Percentiles rank a stretch among this genome's conserved stretches.
These are phyloP conservation scores for Ophiostoma piceae DNA, from an alignment of 2,329 filamentous ascomycete genomes.

Conservation along the genomic window DNA sequence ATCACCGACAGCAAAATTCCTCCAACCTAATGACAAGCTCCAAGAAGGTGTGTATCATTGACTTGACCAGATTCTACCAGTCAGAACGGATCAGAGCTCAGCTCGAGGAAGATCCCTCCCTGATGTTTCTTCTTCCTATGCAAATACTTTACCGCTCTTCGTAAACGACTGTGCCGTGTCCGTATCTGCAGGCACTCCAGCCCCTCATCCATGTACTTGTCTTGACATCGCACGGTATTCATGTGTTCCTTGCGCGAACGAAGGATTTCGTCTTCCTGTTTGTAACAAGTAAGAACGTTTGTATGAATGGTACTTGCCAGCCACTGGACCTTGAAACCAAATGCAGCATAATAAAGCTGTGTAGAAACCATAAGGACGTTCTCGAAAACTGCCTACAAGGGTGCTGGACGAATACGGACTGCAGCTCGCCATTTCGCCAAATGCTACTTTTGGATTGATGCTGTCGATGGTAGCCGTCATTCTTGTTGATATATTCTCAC, in stretches of 20 bases:
- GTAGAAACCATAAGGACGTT: not conserved
- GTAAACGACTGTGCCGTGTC: not conserved
- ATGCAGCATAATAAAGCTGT: not conserved
- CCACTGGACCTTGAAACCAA: no score
- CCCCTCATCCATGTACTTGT: not conserved
- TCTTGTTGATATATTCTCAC: not conserved
- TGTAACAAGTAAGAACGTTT: not conserved
- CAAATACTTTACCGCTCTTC: constrained; percentile 5
- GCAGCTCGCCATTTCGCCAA: not conserved
- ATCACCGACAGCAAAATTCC: no score
- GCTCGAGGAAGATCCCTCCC: not conserved
- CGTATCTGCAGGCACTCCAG: not conserved
- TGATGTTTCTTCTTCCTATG: not conserved
- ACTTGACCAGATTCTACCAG: no score
- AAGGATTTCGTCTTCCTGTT: not conserved
- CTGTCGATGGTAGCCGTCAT: not conserved
- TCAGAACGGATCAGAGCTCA: not conserved
- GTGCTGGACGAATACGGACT: not conserved
- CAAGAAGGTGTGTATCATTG: no score
- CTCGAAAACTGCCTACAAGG: not conserved
- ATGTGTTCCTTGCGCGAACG: not conserved
- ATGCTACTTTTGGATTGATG: not conserved
- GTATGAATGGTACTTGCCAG: not conserved
- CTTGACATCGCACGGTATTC: not conserved
- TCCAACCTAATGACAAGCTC: no score